These are phyloP conservation scores for Wickerhamiella lipophila DNA, from an alignment of 805 yeast species.

Conservation along the genomic window DNA sequence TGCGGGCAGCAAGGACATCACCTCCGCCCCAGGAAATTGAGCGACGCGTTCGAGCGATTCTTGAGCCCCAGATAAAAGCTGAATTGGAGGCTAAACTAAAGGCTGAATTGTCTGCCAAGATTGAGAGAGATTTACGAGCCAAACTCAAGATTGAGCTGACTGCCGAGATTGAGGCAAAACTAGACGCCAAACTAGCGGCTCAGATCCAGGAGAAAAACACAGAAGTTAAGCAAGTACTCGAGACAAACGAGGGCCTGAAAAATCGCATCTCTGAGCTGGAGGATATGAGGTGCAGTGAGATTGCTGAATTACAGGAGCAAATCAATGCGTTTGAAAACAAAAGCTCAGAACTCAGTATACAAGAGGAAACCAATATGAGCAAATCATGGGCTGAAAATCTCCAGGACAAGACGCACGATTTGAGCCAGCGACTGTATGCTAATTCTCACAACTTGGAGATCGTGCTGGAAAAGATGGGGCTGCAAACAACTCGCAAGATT, in stretches of 20 bases:
- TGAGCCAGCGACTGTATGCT: conserved; percentile 32
- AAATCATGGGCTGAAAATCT: conserved; percentile 16
- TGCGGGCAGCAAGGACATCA: neutral
- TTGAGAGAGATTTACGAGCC: neutral
- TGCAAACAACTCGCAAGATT: conserved; percentile 40
- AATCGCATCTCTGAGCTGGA: conserved; percentile 14
- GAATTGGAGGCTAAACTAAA: neutral
- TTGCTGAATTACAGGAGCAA: conserved; percentile 8
- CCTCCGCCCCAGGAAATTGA: neutral
- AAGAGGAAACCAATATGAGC: too few relatives aligned
- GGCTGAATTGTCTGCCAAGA: neutral
- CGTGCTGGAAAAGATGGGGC: conserved; percentile 63
- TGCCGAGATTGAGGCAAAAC: neutral
- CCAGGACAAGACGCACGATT: conserved; percentile 31
- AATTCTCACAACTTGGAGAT: conserved; percentile 35
- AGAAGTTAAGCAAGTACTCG: neutral
- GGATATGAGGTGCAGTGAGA: conserved; percentile 8
- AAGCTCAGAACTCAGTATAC: conserved; percentile 19
- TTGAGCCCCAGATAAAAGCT: neutral
- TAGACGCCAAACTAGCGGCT: neutral
- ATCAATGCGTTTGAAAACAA: conserved; percentile 17
- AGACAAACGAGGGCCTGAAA: conserved; percentile 12
- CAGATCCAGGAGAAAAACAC: neutral
- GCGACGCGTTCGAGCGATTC: neutral
- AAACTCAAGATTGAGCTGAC: neutral